A percentile compares a stretch with the other conserved stretches of the same genome.
Evolutionary conservation across 2,329 filamentous ascomycete species (phyloP).

Genomic region (Trichoderma semiorbis): DNA sequence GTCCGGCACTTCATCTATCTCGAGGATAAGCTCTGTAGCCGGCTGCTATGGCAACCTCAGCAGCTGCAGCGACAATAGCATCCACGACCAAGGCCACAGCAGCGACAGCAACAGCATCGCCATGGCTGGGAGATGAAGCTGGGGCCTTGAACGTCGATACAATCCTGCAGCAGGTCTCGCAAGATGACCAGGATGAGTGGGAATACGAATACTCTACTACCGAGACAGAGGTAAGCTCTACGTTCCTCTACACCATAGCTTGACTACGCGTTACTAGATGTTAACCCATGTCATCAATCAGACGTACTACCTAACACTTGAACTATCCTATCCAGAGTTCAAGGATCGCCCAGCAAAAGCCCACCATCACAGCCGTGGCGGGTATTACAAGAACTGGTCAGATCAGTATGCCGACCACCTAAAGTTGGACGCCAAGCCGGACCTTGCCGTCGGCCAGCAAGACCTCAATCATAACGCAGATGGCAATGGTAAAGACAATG

Average conservation of each 20-base stretch:
- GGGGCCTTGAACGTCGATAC: slow-evolving; percentile 30
- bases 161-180: slow-evolving; percentile 25
- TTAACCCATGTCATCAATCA: slow-evolving; percentile 27
- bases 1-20: background rate
- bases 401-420: slow-evolving; percentile 29
- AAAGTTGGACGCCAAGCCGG: slow-evolving; percentile 12
- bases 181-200: slow-evolving; percentile 57
- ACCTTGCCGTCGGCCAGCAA: slow-evolving; percentile 3
- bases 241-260: too few relatives aligned
- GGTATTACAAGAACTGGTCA: slow-evolving; percentile 45
- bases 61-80: background rate
- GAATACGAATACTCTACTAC: slow-evolving; percentile 65
- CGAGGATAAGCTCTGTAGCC: background rate
- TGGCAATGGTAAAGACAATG: slow-evolving; percentile 3
- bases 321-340: slow-evolving; percentile 60
- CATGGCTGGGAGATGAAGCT: slow-evolving; percentile 24
- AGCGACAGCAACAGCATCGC: background rate
- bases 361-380: slow-evolving; percentile 39
- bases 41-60: slow-evolving; percentile 6
- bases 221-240: slow-evolving; percentile 52
- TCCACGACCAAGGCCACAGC: background rate
- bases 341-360: slow-evolving; percentile 42
- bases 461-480: slow-evolving; percentile 16
- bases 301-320: slow-evolving; percentile 63
- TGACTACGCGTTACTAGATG: background rate